Evolutionary conservation across 2,329 filamentous ascomycete genomes (phyloP).

Genomic region (Cladorrhinum sp.): DNA sequence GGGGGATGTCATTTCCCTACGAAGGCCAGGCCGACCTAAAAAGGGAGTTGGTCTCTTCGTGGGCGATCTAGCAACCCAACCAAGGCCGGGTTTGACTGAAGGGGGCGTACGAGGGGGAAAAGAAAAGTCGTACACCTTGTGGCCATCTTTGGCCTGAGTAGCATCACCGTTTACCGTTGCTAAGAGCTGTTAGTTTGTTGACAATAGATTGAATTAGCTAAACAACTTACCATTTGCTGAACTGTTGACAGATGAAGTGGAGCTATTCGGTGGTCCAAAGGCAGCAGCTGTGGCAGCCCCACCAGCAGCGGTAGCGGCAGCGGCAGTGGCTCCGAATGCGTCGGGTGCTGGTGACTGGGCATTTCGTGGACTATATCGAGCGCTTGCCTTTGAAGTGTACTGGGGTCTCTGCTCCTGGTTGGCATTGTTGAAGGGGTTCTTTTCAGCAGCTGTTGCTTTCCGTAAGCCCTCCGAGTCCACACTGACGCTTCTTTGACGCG

Average conservation of each 20-base stretch:
- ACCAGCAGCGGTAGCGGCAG: neutral
- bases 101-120: slow-evolving; percentile 14
- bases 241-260: slow-evolving; percentile 19
- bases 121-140: slow-evolving; percentile 48
- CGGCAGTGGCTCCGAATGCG: neutral
- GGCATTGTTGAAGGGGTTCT: slow-evolving; percentile 5
- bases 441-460: slow-evolving; percentile 17
- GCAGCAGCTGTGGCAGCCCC: slow-evolving; percentile 8
- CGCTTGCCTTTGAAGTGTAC: slow-evolving; percentile 22
- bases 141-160: slow-evolving; percentile 32
- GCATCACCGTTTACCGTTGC: slow-evolving; percentile 23
- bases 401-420: slow-evolving; percentile 6
- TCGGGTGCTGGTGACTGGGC: slow-evolving; percentile 10
- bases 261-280: slow-evolving; percentile 13
- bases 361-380: slow-evolving; percentile 21
- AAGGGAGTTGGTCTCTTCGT: neutral
- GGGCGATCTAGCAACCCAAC: neutral
- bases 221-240: slow-evolving; percentile 18
- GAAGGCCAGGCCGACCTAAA: neutral
- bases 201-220: neutral
- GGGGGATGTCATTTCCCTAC: neutral
- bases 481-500: slow-evolving; percentile 34
- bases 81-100: slow-evolving; percentile 7
- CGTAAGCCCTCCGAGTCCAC: slow-evolving; percentile 30
- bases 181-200: slow-evolving; percentile 10